Base-by-base conservation (phyloP, 345 rosid species). In the Raphanus sativus region DNA sequence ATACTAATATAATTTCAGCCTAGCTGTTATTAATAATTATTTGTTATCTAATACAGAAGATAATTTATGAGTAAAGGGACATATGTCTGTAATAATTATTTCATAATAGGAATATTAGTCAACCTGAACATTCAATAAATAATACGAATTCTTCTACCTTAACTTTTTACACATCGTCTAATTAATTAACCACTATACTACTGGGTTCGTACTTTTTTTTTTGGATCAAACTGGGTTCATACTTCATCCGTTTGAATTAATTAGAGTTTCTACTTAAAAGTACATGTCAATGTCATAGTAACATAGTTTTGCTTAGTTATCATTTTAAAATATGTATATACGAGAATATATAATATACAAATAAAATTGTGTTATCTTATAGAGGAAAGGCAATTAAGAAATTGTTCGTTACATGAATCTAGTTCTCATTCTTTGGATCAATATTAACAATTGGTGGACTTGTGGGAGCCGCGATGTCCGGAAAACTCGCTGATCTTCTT, bases 401-500 rank as follows among this genome's bases (percentile, higher is more conserved):
- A 21, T 40, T 45, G 65, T 63, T 55, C 28, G 3, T 7, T 40
- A 24, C 29, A 68, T 13, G 62, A 36, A 73, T 80, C 86, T 85
- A 93, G 98, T 93, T 83, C 80, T 91, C 98, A 8, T 73, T 91
- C 67, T 93, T 93, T 58, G 97, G 91, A 40, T 89, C 97, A 5
- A 83, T 91, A 80, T 77, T 93, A 80, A 91, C 95, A 0, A 78
- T 88, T 73, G 98, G 98, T 70, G 98, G 93, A 52, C 89, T 89
- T 85, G 68, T 93, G 58, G 98, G 98, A 33, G 97, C 97, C 2
- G 84, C 85, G 8, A 75, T 87, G 83, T 89, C 93, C 4, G 97
- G 98, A 69, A 87, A 68, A 77, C 69, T 87, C 54, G 92, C 97
- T n/a, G 97, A 93, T 86, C 64, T 74, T 61, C 78, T 87, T 24